phyloP scores from a whole-genome alignment of 2,329 filamentous ascomycete genomes.

The Dothistroma septosporum region DNA sequence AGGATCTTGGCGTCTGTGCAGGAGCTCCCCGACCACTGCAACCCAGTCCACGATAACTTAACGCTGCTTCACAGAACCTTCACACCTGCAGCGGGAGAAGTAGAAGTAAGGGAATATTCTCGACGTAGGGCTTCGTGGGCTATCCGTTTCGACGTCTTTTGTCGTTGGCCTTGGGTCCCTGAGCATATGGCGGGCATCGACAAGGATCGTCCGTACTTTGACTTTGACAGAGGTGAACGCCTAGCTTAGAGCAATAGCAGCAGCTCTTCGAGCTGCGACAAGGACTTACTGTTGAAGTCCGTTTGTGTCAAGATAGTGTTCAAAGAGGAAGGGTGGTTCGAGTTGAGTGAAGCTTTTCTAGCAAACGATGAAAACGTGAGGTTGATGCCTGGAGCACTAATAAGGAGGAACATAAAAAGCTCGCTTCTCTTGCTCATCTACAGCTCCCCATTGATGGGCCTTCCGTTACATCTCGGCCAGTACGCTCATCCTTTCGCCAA shows the following conservation, averaged over 20 bases:
- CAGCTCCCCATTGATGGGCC: background rate
- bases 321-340: background rate
- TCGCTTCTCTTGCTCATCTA: background rate
- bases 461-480: slow-evolving; percentile 6
- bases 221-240: background rate
- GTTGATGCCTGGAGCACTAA: background rate
- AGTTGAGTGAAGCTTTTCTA: background rate
- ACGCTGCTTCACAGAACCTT: background rate
- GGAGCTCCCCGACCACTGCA: background rate
- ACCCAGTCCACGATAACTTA: background rate
- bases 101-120: background rate
- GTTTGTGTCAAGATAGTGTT: background rate
- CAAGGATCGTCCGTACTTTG: background rate
- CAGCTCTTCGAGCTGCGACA: background rate
- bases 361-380: background rate
- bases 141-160: background rate
- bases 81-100: background rate
- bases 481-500: slow-evolving; percentile 8
- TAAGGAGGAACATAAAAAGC: background rate
- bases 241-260: background rate
- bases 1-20: background rate
- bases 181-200: background rate
- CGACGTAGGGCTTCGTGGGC: background rate
- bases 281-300: background rate
- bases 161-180: background rate